Conservation (phyloP, 208 protist species). For the Herpetomonas samuelpessoai region DNA sequence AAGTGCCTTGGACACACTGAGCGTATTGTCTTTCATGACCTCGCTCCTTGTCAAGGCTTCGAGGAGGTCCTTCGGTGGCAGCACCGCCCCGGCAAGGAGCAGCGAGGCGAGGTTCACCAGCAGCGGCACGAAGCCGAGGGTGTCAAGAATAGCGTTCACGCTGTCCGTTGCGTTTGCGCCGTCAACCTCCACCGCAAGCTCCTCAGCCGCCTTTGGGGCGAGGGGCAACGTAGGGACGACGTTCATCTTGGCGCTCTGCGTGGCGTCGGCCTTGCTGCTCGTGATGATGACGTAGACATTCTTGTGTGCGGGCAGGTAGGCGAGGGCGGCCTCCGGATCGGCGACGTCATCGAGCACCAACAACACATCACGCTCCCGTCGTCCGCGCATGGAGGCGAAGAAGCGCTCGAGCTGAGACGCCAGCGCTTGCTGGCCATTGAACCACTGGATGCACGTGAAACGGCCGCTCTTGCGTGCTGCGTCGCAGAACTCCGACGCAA, state of each 20-base stretch:
- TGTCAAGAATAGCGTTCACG: constrained; percentile 24
- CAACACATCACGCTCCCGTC: constrained; percentile 76
- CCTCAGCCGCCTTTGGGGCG: constrained; percentile 19
- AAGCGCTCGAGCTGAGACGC: constrained; percentile 47
- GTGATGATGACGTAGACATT: constrained; percentile 76
- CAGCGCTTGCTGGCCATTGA: constrained; percentile 40
- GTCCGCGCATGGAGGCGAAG: constrained; percentile 69
- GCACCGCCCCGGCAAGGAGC: constrained; percentile 36
- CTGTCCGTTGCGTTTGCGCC: constrained; percentile 3
- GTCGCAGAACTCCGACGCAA: constrained; percentile 85
- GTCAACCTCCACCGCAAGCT: constrained; percentile 15
- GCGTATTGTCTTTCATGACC: constrained; percentile 30
- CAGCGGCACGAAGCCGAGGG: constrained; percentile 68
- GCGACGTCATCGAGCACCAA: constrained; percentile 76
- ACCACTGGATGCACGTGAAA: constrained; percentile 90
- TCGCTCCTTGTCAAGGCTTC: constrained; percentile 18
- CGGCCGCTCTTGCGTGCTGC: constrained; percentile 56
- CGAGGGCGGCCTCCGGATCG: constrained; percentile 22
- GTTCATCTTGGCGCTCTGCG: constrained; percentile 18
- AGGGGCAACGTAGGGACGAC: constrained; percentile 36
- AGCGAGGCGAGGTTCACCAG: constrained; percentile 52
- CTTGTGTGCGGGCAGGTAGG: constrained; percentile 46
- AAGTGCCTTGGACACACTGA: constrained; percentile 61
- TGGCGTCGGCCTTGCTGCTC: constrained; percentile 22
- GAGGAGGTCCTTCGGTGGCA: constrained; percentile 23